A percentile compares a stretch with the other conserved stretches of the same genome.
phyloP scores from a whole-genome alignment of 23 red algal genomes.

The Chondrus crispus region DNA sequence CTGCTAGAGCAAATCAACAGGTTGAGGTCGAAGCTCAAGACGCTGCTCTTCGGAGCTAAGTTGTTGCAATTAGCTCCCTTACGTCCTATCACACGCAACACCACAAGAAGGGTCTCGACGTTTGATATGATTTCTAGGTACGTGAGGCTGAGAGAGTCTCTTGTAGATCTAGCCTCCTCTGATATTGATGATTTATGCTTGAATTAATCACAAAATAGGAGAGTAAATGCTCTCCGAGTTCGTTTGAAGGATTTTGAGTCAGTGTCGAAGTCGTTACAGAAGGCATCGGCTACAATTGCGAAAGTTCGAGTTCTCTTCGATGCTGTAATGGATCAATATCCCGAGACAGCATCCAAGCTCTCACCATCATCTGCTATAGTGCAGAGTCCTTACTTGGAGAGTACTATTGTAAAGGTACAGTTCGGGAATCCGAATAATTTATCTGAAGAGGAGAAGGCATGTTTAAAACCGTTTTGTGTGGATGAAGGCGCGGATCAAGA shows the following conservation, averaged over 20 bases:
- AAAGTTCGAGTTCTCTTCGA: not conserved
- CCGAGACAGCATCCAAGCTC: too few relatives aligned
- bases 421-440: too few relatives aligned
- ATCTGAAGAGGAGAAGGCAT: too few relatives aligned
- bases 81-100: not conserved
- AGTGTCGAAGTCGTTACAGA: not conserved
- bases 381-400: too few relatives aligned
- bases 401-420: too few relatives aligned
- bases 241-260: not conserved
- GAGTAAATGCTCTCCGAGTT: not conserved
- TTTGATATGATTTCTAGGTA: slow-evolving; percentile 12
- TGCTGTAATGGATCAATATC: not conserved
- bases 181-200: not conserved
- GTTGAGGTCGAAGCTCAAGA: not conserved
- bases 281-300: not conserved
- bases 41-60: not conserved
- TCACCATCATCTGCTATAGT: too few relatives aligned
- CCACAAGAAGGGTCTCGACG: slow-evolving; percentile 1
- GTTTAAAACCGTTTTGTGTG: too few relatives aligned
- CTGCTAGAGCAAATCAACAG: not conserved
- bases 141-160: not conserved
- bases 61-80: not conserved
- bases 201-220: not conserved
- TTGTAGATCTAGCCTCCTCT: not conserved
- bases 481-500: too few relatives aligned